Percentiles rank a stretch among this genome's conserved stretches.
Evolutionary conservation across 108 stramenopile genomes (phyloP).

Genomic region (Mediolabrus comicus): DNA sequence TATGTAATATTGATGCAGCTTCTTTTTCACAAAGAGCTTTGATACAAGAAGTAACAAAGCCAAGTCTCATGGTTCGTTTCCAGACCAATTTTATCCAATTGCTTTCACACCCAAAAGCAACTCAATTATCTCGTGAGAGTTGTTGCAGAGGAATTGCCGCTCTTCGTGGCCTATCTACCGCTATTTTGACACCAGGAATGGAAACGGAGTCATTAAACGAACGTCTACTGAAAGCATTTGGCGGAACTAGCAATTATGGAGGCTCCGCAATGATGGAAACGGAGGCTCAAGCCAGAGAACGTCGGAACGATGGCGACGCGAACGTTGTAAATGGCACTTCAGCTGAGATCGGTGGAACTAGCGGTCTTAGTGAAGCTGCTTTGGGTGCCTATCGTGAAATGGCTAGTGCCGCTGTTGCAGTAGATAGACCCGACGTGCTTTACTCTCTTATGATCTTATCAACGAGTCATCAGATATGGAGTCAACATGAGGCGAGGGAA

Average conservation of each 20-base stretch:
- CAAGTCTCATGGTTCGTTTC: conserved; percentile 49
- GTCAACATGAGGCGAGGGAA: conserved; percentile 37
- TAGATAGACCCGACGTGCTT: conserved; percentile 70
- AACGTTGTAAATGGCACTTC: background rate
- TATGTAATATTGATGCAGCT: conserved; percentile 20
- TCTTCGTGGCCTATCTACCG: conserved; percentile 59
- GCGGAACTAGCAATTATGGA: conserved; percentile 78
- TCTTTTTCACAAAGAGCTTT: conserved; percentile 24
- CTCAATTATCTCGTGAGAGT: conserved; percentile 78
- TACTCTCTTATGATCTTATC: conserved; percentile 78
- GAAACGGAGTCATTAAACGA: conserved; percentile 47
- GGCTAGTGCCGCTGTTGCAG: conserved; percentile 66
- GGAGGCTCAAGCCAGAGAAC: conserved; percentile 49
- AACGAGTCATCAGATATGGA: conserved; percentile 77
- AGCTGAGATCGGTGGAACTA: conserved; percentile 73
- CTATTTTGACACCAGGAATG: background rate
- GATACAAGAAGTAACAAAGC: conserved; percentile 37
- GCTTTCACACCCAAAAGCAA: conserved; percentile 75
- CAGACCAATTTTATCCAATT: conserved; percentile 66
- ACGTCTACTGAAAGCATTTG: conserved; percentile 71
- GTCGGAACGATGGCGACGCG: conserved; percentile 24
- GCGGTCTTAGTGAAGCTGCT: conserved; percentile 78
- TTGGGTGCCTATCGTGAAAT: conserved; percentile 85
- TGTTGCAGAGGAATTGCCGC: conserved; percentile 80
- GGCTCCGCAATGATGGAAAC: conserved; percentile 82